phyloP scores from a whole-genome alignment of 108 stramenopile species.

The Craspedostauros australis region DNA sequence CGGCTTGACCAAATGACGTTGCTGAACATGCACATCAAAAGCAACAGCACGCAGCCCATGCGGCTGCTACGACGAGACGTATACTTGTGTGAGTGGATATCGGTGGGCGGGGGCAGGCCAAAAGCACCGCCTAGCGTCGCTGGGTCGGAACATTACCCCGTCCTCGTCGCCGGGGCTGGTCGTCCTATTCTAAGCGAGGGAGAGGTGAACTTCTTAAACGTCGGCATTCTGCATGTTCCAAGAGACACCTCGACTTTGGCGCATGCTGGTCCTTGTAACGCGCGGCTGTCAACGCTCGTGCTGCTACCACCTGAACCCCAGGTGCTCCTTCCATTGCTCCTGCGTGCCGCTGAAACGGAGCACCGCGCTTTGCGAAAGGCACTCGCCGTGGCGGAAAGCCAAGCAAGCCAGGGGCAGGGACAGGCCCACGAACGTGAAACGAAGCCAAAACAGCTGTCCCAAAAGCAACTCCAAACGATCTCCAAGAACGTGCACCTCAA shows the following conservation, averaged over 20 bases:
- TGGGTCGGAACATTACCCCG: slow-evolving; percentile 58
- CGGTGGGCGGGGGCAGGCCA: slow-evolving; percentile 30
- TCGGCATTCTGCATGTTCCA: slow-evolving; percentile 75
- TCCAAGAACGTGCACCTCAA: slow-evolving; percentile 45
- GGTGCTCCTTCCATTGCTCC: slow-evolving; percentile 61
- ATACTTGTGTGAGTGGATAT: slow-evolving; percentile 75
- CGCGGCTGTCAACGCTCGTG: slow-evolving; percentile 51
- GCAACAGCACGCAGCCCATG: slow-evolving; percentile 19
- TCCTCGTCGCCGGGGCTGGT: slow-evolving; percentile 61
- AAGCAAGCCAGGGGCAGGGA: slow-evolving; percentile 15
- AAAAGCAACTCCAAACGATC: slow-evolving; percentile 26
- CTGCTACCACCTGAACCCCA: slow-evolving; percentile 80
- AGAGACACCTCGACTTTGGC: slow-evolving; percentile 8
- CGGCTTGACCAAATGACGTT: slow-evolving; percentile 59
- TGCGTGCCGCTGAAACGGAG: slow-evolving; percentile 62
- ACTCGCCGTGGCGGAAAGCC: slow-evolving; percentile 15
- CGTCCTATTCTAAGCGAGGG: slow-evolving; percentile 45
- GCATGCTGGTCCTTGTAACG: slow-evolving; percentile 7
- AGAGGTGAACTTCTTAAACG: slow-evolving; percentile 43
- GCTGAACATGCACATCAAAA: slow-evolving; percentile 26
- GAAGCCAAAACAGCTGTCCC: slow-evolving; percentile 13
- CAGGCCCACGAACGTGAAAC: no score
- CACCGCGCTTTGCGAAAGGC: slow-evolving; percentile 51
- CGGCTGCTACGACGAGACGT: slow-evolving; percentile 61
- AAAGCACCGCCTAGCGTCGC: slow-evolving; percentile 12